Conservation (phyloP, 176 grass and related monocot species). For the Themeda triandra region DNA sequence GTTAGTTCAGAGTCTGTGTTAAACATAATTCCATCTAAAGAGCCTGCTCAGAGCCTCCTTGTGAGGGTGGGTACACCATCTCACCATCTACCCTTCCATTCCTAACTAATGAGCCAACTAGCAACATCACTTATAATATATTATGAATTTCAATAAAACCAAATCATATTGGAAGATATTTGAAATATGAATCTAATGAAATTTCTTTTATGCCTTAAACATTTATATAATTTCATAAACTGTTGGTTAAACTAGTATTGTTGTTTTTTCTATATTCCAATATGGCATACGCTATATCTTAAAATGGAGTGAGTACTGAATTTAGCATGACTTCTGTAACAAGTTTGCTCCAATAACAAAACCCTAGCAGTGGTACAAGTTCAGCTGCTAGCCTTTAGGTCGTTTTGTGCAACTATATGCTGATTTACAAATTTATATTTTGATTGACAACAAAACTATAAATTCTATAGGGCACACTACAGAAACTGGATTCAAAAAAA, state of each 20-base stretch:
- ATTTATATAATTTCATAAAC: not conserved
- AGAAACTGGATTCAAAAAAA: not conserved
- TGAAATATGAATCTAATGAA: not conserved
- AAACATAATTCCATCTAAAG: not conserved
- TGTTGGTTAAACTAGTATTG: not conserved
- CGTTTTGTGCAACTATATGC: not conserved
- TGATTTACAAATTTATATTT: not conserved
- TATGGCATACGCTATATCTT: not conserved
- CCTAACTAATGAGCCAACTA: not conserved
- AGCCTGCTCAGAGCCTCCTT: not conserved
- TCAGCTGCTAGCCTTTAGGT: not conserved
- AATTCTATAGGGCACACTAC: not conserved
- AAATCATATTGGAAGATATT: not conserved
- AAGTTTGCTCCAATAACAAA: constrained; percentile 3
- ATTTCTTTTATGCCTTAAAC: not conserved
- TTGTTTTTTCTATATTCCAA: not conserved
- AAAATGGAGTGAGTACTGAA: not conserved
- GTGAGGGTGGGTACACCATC: not conserved
- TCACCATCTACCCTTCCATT: not conserved
- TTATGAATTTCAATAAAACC: not conserved
- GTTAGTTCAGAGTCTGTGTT: not conserved
- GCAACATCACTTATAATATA: not conserved
- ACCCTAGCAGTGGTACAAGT: not conserved
- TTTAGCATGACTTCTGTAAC: constrained; percentile 2
- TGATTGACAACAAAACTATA: not conserved